Base-by-base conservation (phyloP, 768 basidiomycete species). In the Kwoniella heveanensis region DNA sequence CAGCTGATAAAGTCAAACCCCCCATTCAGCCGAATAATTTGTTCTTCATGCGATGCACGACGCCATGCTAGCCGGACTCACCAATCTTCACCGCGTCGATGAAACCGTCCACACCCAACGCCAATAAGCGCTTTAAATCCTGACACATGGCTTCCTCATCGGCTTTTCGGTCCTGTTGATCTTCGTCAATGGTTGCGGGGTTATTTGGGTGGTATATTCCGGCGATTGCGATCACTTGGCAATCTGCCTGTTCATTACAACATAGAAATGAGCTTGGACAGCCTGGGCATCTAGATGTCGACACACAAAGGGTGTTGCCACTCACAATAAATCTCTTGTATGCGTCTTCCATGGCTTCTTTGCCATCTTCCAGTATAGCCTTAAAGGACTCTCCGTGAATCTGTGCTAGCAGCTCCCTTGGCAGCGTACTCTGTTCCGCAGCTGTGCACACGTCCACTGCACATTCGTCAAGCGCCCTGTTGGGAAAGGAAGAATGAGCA, bases 371-470 rank as follows among this genome's bases (percentile, higher is more conserved):
- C 26, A 44, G 39, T 44, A 44, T 44, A 8, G 39, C 39, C 39
- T 44, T 44, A 17, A 44, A 44, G 8, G 39, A 44, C 3, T 44
- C 39, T 3, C 39, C 39, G 39, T 44, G 39, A 3, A 44, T 17
- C 39, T 44, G 39, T 44, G 39, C 39, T 44, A 44, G 39, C 39
- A 44, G 39, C 39, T 52, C 51, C 29, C 30, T 52, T 26, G 29
- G 29, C 19, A 52, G 17, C 12, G 26, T 52, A 17, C 26, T 52
- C 10, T 30, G 13, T 21, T 52, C 51, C 13, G 29, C 51, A 8
- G 29, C 19, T 4, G 26, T 30, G 26, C 51, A 27, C 26, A 52
- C 29, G 7, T 26, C 19, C 13, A 27, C 13, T 15, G 51, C 29
- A 29, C 51, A 52, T 52, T 52, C 51, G 25, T 52, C 26, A 30